Conservation (phyloP, 257 asterid species). For the Gentiana straminea region DNA sequence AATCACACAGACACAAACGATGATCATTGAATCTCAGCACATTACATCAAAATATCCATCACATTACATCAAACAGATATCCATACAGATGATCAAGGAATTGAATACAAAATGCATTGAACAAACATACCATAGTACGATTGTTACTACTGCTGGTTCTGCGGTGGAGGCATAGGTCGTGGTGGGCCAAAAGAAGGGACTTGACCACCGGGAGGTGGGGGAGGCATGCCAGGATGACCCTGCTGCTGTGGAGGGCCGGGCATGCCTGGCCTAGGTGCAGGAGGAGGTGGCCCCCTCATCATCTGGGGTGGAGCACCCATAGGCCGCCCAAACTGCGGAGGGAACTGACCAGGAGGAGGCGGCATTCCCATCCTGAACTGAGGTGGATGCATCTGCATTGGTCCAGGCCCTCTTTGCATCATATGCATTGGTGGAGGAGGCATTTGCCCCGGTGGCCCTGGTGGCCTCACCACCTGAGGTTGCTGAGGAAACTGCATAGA, state of each 20-base stretch:
- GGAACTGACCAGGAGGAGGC: slow-evolving; percentile 26
- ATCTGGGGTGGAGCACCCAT: slow-evolving; percentile 66
- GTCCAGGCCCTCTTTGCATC: slow-evolving; percentile 46
- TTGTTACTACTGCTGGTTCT: slow-evolving; percentile 49
- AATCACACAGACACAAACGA: too few relatives aligned
- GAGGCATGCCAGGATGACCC: slow-evolving; percentile 72
- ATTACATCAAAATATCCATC: too few relatives aligned
- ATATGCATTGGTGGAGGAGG: slow-evolving; percentile 58
- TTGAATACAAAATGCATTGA: too few relatives aligned
- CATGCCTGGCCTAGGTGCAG: slow-evolving; percentile 82
- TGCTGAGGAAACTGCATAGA: slow-evolving; percentile 60
- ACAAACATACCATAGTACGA: background rate
- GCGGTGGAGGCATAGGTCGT: slow-evolving; percentile 54
- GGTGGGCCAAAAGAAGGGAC: slow-evolving; percentile 62
- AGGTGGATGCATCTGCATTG: slow-evolving; percentile 20
- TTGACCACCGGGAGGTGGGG: slow-evolving; percentile 61
- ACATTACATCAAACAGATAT: too few relatives aligned
- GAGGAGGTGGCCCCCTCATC: slow-evolving; percentile 84
- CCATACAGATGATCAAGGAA: too few relatives aligned
- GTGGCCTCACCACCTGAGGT: slow-evolving; percentile 48
- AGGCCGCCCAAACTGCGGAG: slow-evolving; percentile 78
- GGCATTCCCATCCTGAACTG: slow-evolving; percentile 31
- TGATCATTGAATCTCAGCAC: too few relatives aligned
- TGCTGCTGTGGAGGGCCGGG: slow-evolving; percentile 61
- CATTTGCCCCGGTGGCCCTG: slow-evolving; percentile 39